Evolutionary conservation across 1,139 yeast genomes (phyloP).

Genomic region (Kurtzmaniella quercitrusa): DNA sequence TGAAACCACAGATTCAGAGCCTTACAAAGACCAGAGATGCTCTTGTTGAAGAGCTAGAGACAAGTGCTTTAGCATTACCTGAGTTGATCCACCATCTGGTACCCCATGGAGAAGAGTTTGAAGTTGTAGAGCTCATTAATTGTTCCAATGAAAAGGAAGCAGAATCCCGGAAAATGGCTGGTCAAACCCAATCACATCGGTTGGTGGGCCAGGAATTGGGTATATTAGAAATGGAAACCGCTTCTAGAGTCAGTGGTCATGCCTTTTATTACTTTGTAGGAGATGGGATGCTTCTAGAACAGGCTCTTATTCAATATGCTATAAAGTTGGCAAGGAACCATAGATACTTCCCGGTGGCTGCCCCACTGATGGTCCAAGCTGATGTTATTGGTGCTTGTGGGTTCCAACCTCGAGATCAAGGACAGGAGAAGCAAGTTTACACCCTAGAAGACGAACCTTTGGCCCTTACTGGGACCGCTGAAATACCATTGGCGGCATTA

Average conservation of each 20-base stretch:
- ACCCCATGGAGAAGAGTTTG: constrained; percentile 27
- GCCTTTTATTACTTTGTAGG: constrained; percentile 87
- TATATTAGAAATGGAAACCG: constrained; percentile 66
- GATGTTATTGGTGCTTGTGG: constrained; percentile 90
- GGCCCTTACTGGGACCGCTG: constrained; percentile 92
- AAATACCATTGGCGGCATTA: constrained; percentile 86
- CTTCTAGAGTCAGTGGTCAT: constrained; percentile 73
- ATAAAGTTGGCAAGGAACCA: constrained; percentile 56
- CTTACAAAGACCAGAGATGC: constrained; percentile 8
- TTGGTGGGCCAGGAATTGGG: constrained; percentile 57
- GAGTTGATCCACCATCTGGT: constrained; percentile 57
- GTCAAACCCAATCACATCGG: constrained; percentile 45
- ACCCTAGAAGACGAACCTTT: constrained; percentile 47
- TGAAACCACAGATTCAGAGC: constrained; percentile 3
- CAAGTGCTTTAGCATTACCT: constrained; percentile 57
- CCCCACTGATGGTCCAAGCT: constrained; percentile 81
- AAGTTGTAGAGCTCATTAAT: constrained; percentile 49
- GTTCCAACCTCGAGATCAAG: constrained; percentile 87
- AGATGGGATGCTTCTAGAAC: constrained; percentile 87
- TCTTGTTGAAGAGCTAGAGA: constrained; percentile 26
- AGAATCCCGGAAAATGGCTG: constrained; percentile 4
- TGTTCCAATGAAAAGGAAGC: constrained; percentile 25
- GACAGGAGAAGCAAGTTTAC: constrained; percentile 84
- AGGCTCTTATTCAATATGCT: constrained; percentile 81
- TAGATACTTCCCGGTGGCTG: constrained; percentile 71